These are phyloP conservation scores for Falciphora oryzae DNA, from an alignment of 2,329 filamentous ascomycete genomes.

Conservation along the genomic window DNA sequence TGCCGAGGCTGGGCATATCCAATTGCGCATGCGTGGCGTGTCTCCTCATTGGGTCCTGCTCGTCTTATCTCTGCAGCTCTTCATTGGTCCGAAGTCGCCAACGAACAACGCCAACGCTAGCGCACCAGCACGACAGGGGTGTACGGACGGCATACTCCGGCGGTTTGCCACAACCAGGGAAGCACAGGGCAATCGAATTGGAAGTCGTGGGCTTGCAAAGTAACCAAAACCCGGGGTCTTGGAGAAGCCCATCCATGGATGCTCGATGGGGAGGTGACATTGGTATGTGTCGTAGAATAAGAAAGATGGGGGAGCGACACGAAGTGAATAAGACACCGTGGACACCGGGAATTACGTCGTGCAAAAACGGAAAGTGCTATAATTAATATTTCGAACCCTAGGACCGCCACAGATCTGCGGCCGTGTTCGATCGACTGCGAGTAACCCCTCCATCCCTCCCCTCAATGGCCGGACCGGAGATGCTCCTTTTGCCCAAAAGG, in stretches of 20 bases:
- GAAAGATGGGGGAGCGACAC: background rate
- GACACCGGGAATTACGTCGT: too few relatives aligned
- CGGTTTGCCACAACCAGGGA: background rate
- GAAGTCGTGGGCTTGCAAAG: background rate
- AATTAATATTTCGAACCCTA: background rate
- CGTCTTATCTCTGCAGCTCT: background rate
- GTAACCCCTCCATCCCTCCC: background rate
- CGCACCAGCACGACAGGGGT: background rate
- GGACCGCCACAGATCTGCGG: too few relatives aligned
- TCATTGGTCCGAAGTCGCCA: background rate
- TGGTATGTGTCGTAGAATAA: too few relatives aligned
- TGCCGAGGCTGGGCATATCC: background rate
- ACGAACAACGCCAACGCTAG: background rate
- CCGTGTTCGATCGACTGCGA: background rate
- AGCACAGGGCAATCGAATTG: background rate
- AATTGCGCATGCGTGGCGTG: background rate
- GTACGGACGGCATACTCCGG: background rate
- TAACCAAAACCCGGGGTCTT: background rate
- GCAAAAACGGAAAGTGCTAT: background rate
- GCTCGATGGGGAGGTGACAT: background rate
- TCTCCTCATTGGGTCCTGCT: background rate
- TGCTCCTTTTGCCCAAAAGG: background rate
- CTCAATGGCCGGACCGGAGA: background rate
- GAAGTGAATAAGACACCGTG: background rate
- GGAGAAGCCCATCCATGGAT: background rate